phyloP scores from a whole-genome alignment of 2,329 filamentous ascomycete species.

The Niveomyces coronatus region DNA sequence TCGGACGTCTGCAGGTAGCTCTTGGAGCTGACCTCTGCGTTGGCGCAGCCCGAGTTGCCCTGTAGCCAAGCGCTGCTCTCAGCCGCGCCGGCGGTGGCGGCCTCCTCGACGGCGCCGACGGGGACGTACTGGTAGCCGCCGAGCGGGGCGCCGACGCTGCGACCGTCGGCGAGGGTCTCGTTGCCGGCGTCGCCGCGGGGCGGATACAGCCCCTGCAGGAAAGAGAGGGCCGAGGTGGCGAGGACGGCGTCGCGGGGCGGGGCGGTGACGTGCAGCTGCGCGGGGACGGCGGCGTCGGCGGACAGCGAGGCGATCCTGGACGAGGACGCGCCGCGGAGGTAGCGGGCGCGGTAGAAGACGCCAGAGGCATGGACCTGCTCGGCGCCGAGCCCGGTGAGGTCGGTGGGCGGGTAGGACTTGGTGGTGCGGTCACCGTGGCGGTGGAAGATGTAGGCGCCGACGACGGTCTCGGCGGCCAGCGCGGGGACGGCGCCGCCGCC shows the following conservation, averaged over 20 bases:
- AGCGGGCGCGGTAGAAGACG: conserved; percentile 64
- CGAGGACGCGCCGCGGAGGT: conserved; percentile 52
- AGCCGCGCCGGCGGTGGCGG: conserved; percentile 41
- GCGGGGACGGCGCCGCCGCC: conserved; percentile 22
- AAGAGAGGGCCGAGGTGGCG: conserved; percentile 68
- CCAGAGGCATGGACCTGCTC: conserved; percentile 63
- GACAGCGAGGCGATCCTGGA: conserved; percentile 57
- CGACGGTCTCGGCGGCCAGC: conserved; percentile 50
- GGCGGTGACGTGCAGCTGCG: conserved; percentile 62
- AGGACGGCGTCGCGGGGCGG: conserved; percentile 70
- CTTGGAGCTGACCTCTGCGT: conserved; percentile 43
- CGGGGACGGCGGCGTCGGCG: conserved; percentile 52
- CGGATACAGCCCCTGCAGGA: conserved; percentile 81
- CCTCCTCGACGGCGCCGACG: conserved; percentile 49
- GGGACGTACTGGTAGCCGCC: conserved; percentile 79
- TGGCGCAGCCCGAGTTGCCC: conserved; percentile 46
- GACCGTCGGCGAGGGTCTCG: conserved; percentile 62
- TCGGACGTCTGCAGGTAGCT: conserved; percentile 39
- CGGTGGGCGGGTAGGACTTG: conserved; percentile 61
- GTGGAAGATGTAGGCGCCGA: conserved; percentile 80
- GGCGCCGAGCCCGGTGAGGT: conserved; percentile 72
- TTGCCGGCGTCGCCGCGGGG: conserved; percentile 44
- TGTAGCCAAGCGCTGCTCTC: conserved; percentile 50
- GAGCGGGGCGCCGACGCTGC: conserved; percentile 54
- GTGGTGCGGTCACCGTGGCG: conserved; percentile 83